Evolutionary conservation across 2,329 filamentous ascomycete species (phyloP), one percentile per base, ranked within the genome.

Genomic region (Colletotrichum karsti): DNA sequence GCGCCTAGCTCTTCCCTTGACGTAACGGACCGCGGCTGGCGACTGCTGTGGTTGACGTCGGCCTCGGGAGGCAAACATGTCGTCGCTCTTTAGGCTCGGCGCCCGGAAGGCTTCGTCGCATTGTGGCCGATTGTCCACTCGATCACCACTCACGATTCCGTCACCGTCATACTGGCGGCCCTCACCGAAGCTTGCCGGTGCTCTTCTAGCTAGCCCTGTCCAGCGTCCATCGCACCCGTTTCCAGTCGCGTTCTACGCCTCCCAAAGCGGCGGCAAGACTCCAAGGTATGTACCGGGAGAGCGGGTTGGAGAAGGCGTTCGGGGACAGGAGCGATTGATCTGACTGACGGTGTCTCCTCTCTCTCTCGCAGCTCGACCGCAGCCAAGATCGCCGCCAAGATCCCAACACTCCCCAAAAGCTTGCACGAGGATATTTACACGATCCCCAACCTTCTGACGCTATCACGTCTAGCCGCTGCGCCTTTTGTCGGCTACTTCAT

Each of bases 391-490:
- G 44, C 37, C 15, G 53, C 59, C 35, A 67, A 63, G 30, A 54
- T 67, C 15, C 51, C 64, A 9, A 28, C 51, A 24, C 30, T 67
- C 7, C 51, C 59, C 10, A 63, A 63, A 18, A 63, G 41, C 42
- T 18, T 67, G 8, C 93, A 91, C 77, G 96, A 99, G 81, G 94
- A 99, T 77, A 97, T 99, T 76, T 98, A 97, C 83, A 99, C 94
- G 37, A 77, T 99, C n/a, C 96, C 96, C 42, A 99, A 99, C 77
- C 85, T 97, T 69, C 87, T 99, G 59, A 99, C 96, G 2, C 91
- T 95, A 72, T 93, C 94, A 2, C 92, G 96, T 3, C 88, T 99
- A 41, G 77, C 93, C 56, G 92, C 93, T 2, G 93, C 96, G 1
- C 96, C 96, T 0, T 85, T 92, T 30, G 90, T 98, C 51, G 96